phyloP scores from a whole-genome alignment of 2,329 filamentous ascomycete genomes.

The Dactylellina cionopaga region DNA sequence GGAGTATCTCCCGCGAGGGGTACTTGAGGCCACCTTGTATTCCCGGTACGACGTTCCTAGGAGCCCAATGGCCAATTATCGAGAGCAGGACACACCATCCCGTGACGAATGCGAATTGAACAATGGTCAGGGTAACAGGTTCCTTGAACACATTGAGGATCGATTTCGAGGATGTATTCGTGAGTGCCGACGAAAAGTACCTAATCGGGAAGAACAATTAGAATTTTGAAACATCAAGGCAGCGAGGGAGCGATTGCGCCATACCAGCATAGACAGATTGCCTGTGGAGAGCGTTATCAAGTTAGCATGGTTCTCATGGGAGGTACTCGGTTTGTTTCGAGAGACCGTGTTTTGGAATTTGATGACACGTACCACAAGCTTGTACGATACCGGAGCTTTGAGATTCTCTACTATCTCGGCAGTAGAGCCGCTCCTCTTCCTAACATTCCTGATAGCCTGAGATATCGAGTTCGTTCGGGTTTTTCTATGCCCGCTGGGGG shows the following conservation, averaged over 20 bases:
- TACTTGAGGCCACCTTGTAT: slow-evolving; percentile 83
- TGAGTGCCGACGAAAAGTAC: slow-evolving; percentile 95
- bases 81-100: slow-evolving; percentile 84
- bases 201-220: slow-evolving; percentile 60
- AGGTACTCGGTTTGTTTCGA: slow-evolving; percentile 1
- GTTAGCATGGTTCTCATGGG: slow-evolving; percentile 12
- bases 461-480: slow-evolving; percentile 47
- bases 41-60: slow-evolving; percentile 78
- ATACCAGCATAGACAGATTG: slow-evolving; percentile 51
- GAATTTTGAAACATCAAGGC: slow-evolving; percentile 54
- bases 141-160: slow-evolving; percentile 98
- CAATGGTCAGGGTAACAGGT: slow-evolving; percentile 88
- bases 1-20: slow-evolving; percentile 82
- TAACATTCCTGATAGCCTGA: slow-evolving; percentile 41
- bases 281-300: slow-evolving; percentile 12
- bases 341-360: neutral
- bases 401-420: slow-evolving; percentile 52
- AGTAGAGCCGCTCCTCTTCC: slow-evolving; percentile 48
- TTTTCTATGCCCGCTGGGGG: slow-evolving; percentile 27
- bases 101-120: slow-evolving; percentile 95
- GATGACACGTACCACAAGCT: slow-evolving; percentile 46
- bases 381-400: slow-evolving; percentile 52
- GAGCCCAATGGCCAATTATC: slow-evolving; percentile 74
- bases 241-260: slow-evolving; percentile 5
- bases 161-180: slow-evolving; percentile 96